Conservation (phyloP, 768 basidiomycete genomes). For the Bullera alba region DNA sequence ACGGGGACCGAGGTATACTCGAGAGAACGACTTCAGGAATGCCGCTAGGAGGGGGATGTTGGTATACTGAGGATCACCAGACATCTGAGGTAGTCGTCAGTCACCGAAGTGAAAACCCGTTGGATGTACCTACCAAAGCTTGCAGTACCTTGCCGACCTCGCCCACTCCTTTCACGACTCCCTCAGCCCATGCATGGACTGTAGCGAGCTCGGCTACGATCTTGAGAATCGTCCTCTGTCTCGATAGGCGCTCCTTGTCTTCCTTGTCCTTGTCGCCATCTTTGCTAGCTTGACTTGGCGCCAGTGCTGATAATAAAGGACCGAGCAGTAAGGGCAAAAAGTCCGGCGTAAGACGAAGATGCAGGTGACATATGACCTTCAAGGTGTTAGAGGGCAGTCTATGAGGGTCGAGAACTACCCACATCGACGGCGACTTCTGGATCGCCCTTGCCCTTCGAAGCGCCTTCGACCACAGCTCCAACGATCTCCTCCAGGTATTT, state of each 20-base stretch:
- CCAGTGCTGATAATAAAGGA: constrained; percentile 50
- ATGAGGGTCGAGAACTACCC: constrained; percentile 25
- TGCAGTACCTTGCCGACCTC: constrained; percentile 80
- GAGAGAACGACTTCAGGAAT: constrained; percentile 86
- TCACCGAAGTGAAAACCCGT: not conserved
- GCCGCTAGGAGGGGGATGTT: constrained; percentile 84
- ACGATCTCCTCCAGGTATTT: constrained; percentile 96
- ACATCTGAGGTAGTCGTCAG: constrained; percentile 54
- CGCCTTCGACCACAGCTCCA: constrained; percentile 75
- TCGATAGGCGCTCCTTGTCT: constrained; percentile 65
- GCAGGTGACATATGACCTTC: constrained; percentile 79
- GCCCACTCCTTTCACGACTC: constrained; percentile 57
- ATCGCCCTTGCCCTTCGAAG: constrained; percentile 80
- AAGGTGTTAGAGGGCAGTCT: not conserved
- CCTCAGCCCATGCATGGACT: constrained; percentile 70
- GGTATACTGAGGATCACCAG: constrained; percentile 74
- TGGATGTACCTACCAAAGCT: constrained; percentile 61
- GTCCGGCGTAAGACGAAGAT: constrained; percentile 71
- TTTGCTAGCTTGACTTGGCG: constrained; percentile 47
- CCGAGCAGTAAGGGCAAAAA: constrained; percentile 70
- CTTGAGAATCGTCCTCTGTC: constrained; percentile 77
- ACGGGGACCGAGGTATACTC: constrained; percentile 69
- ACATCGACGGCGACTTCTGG: constrained; percentile 92
- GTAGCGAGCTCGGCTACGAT: constrained; percentile 85
- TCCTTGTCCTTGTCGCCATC: constrained; percentile 69